phyloP scores from a whole-genome alignment of 805 yeast species.

The Monosporozyma servazzii region DNA sequence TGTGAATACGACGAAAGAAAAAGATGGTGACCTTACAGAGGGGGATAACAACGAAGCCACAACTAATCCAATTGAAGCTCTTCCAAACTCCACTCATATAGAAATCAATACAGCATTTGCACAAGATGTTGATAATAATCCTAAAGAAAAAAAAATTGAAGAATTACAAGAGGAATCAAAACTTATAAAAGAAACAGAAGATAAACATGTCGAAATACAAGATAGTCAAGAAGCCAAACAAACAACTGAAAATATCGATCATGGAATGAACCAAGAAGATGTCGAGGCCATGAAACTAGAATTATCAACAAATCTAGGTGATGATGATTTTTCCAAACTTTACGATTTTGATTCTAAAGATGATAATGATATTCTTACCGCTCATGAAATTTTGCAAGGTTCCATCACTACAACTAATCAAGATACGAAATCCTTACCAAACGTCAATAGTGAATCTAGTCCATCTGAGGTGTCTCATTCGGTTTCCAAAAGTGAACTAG shows the following conservation, averaged over 20 bases:
- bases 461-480: background rate
- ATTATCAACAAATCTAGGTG: conserved; percentile 19
- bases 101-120: background rate
- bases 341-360: conserved; percentile 27
- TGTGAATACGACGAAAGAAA: background rate
- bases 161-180: background rate
- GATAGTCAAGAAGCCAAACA: background rate
- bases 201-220: background rate
- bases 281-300: conserved; percentile 16
- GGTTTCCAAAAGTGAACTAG: background rate
- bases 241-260: background rate
- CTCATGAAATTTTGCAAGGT: conserved; percentile 10
- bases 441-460: background rate
- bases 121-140: background rate
- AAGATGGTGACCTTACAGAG: background rate
- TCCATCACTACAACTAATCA: background rate
- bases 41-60: background rate
- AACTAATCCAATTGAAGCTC: background rate
- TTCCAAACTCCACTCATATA: background rate
- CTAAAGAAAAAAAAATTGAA: background rate
- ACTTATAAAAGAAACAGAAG: background rate
- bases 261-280: background rate
- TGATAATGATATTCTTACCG: conserved; percentile 19
- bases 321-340: conserved; percentile 26
- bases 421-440: background rate